These are phyloP conservation scores for Aureobasidium musti DNA, from an alignment of 2,329 filamentous ascomycete species.

Conservation along the genomic window DNA sequence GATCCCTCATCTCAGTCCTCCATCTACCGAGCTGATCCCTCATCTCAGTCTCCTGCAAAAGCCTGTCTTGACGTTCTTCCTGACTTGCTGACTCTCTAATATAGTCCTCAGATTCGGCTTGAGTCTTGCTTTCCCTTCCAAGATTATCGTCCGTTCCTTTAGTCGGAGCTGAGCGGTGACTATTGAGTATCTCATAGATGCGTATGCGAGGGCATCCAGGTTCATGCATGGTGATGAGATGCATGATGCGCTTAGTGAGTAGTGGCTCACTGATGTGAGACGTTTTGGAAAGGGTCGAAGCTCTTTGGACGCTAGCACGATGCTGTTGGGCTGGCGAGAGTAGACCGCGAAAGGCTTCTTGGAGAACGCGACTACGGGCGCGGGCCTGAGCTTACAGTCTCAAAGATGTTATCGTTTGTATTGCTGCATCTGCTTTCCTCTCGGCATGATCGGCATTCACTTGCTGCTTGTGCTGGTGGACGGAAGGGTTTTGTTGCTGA, in stretches of 20 bases:
- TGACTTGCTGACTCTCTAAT: not conserved
- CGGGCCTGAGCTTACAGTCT: constrained; percentile 1
- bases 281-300: not conserved
- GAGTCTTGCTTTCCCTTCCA: not conserved
- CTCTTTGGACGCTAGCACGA: not conserved
- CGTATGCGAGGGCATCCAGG: not conserved
- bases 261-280: not conserved
- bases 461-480: not conserved
- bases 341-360: constrained; percentile 9
- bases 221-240: constrained; percentile 2
- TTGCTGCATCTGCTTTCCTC: not conserved
- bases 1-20: not conserved
- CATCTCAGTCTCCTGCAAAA: not conserved
- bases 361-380: not conserved
- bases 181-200: not conserved
- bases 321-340: not conserved
- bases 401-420: not conserved
- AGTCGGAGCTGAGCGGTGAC: not conserved
- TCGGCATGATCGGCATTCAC: not conserved
- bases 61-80: not conserved
- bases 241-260: constrained; percentile 1
- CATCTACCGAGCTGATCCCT: not conserved
- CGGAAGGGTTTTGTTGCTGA: not conserved
- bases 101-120: too few species aligned
- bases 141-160: not conserved